Base-by-base conservation (phyloP, 768 basidiomycete species). In the Boletus reticulatus region DNA sequence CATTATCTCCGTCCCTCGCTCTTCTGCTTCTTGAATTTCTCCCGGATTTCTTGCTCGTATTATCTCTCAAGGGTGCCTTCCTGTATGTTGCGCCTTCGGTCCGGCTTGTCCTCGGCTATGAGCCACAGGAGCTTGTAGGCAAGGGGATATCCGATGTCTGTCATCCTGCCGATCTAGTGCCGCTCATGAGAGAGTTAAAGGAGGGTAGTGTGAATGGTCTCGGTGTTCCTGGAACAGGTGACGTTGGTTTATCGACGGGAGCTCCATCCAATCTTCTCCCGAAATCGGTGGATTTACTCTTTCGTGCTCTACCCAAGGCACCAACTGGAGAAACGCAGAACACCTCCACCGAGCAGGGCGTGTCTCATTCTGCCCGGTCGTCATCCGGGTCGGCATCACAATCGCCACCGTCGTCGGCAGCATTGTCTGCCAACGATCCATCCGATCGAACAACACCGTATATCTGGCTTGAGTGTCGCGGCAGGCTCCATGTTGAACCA, bases 391-490 rank as follows among this genome's bases (percentile, higher is more conserved):
- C 53, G 4, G 10, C 29, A 4, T 51, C 53, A 8, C 56, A 39
- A 27, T 58, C 53, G 12, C 17, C 45, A 20, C 11, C 19, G 13
- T 55, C 46, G 1, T 43, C 55, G 11, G 53, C 12, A 12, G 14
- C 48, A 9, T 24, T 5, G 13, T 46, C 20, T 31, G 52, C 50
- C 27, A 43, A 36, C 17, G 43, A 50, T 47, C 3, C 41, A 4
- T 44, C 53, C 59, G 45, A 52, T 11, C 43, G 38, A 19, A 41
- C 52, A 32, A 0, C 43, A 41, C 63, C 62, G 2, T 94, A 88
- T 72, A 80, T 94, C 19, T 99, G 96, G 96, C 77, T 98, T 16
- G 93, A 97, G 68, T 88, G 86, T 48, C 78, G 87, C n/a, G 96
- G 96, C 1, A 78, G 92, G 31, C 78, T 98, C 39, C 89, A 95